Base-by-base conservation (phyloP, 768 basidiomycete genomes). In the Paxillus involutus region DNA sequence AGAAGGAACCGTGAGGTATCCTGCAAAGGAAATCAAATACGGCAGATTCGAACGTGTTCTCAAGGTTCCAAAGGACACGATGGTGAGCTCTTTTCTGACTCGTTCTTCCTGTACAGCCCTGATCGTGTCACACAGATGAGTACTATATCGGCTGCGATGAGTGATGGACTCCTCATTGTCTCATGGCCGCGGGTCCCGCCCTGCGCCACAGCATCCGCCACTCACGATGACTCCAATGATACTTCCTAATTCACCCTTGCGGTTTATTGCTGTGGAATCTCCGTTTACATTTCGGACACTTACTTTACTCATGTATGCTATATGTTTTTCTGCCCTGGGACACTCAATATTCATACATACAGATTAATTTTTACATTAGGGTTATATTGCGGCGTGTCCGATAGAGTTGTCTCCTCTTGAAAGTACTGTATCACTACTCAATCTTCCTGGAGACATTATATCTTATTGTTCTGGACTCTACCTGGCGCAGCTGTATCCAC, bases 81-180 rank as follows among this genome's bases (percentile, higher is more conserved):
- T 74, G 64, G 75, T 69, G 35, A 59, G 67, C 52, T 50, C 17
- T 26, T 24, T 13, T 36, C 39, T 40, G 39, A 47, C 39, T 51
- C 40, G 21, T 52, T 35, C 53, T 40, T 51, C 39, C 50, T 57
- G 45, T 52, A 16, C 19, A 17, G 14, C 37, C 33, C 17, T 32
- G 13, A 55, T 5, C 8, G 13, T 43, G 19, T 44, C 1, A 2
- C 12, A 2, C 46, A 77, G 75, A 69, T 57, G 62, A 64, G 57
- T 35, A 77, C 69, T 17, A 69, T 77, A 54, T 70, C 66, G n/a
- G 76, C 76, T 11, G 63, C 67, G 9, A 65, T 77, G 62, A 63
- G 58, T 26, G 75, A 76, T 45, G 75, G 75, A 16, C 64, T 77
- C 37, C 65, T 77, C 14, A 53, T 72, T 1, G 37, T 77, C 32